These are phyloP conservation scores for Streptanthus diversifolius DNA, from an alignment of 345 rosid species.

Conservation along the genomic window DNA sequence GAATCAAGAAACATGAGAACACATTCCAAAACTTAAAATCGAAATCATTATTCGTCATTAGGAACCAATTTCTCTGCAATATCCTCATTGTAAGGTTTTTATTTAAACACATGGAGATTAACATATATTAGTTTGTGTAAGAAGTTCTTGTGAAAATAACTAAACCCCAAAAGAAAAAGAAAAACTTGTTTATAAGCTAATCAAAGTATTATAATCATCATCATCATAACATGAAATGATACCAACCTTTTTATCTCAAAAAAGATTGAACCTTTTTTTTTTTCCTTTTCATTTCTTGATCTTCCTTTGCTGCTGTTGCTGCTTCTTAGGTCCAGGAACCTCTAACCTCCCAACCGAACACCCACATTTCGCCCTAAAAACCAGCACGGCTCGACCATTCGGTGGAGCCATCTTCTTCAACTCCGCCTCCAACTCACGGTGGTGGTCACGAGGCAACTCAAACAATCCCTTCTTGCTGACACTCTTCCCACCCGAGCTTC, in stretches of 20 bases:
- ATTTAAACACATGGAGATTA: constrained; percentile 24
- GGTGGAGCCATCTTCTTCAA: constrained; percentile 79
- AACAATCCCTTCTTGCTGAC: constrained; percentile 55
- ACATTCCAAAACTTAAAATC: neutral
- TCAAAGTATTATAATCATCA: neutral
- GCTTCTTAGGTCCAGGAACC: constrained; percentile 77
- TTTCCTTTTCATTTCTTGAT: constrained; percentile 55
- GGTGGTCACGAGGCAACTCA: constrained; percentile 68
- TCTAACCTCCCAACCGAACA: constrained; percentile 80
- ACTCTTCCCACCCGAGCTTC: constrained; percentile 31
- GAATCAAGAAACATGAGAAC: neutral
- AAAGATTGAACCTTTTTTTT: neutral
- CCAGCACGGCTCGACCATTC: constrained; percentile 66
- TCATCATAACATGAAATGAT: constrained; percentile 4
- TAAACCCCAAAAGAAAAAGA: constrained; percentile 1
- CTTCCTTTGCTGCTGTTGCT: constrained; percentile 43
- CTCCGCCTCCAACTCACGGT: constrained; percentile 66
- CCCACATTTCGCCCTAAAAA: constrained; percentile 67
- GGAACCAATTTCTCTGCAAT: constrained; percentile 5
- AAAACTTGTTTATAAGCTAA: constrained; percentile 18
- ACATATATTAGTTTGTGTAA: constrained; percentile 25
- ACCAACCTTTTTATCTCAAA: neutral
- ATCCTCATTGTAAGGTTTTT: constrained; percentile 26
- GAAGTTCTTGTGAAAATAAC: constrained; percentile 15
- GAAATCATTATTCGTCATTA: constrained; percentile 1